Base-by-base conservation (phyloP, 1,284 basidiomycete species). In the Kalmanozyma brasiliensis region DNA sequence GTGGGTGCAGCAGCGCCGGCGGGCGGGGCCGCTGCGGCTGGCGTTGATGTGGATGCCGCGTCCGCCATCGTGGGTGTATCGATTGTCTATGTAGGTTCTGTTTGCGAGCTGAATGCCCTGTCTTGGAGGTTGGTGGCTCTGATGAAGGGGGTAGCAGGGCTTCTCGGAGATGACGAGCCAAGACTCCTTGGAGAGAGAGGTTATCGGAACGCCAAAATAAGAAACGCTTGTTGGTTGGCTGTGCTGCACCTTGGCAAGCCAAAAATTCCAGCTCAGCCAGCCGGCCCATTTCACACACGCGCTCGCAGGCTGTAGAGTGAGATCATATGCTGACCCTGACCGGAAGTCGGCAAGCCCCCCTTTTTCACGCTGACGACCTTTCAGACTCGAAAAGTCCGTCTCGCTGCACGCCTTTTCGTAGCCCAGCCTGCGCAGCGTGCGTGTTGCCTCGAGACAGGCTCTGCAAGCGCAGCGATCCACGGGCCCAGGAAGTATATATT, bases 51-150 rank as follows among this genome's bases (percentile, higher is more conserved):
- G 5, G 68, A 48, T 41, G 62, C 49, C 33, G 57, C 49, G 47
- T 71, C 68, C 7, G 68, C 58, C 68, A 71, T 71, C 42, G 2
- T 62, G n/a, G n/a, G n/a, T n/a, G n/a, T n/a, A n/a, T n/a, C n/a
- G n/a, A n/a, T n/a, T n/a, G n/a, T n/a, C n/a, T n/a, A n/a, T n/a
- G n/a, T n/a, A n/a, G n/a, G n/a, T n/a, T n/a, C n/a, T n/a, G n/a
- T n/a, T n/a, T n/a, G n/a, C 23, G 22, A 29, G 19, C 7, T 26
- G 24, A n/a, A 26, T 43, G 19, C 41, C 14, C 24, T 16, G 41
- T 37, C 36, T 3, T 16, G 29, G 35, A 20, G 26, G 20, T 6
- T 36, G 8, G 10, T 20, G 41, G 19, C 16, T 24, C 17, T 41
- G 24, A 6, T 16, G 14, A 29, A 20, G 9, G 26, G 10, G 5